Base-by-base conservation (phyloP, 164 flowering plant species). In the Umbilicus rupestris region DNA sequence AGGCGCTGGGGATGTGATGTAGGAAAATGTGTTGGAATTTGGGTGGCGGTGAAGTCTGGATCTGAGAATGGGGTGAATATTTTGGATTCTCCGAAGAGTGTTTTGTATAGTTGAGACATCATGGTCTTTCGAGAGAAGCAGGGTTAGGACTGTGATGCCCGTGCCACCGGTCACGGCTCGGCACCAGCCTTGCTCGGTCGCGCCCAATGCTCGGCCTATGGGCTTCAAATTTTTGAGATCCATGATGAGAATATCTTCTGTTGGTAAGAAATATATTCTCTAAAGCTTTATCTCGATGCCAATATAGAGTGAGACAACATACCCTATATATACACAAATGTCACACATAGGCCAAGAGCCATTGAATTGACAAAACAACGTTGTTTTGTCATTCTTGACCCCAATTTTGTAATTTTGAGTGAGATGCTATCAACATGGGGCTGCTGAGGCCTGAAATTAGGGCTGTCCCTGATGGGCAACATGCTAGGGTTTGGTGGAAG, bases 171-270 rank as follows among this genome's bases (percentile, higher is more conserved):
- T 79, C 1, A 86, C 87, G 35, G 92, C 88, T 63, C 72, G 70
- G 80, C 85, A 84, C 98, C 96, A 90, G 71, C 88, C 82, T 71
- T 62, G 68, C 80, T 90, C 98, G 64, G 90, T 86, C 74, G 81
- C 79, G 63, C 96, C 88, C 15, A 77, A 71, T 9, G 81, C 78
- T 63, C 96, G 82, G 17, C 63, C 20, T 59, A 1, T 37, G 42
- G 75, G 68, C 52, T 72, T 72, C 26, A 7, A 14, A 62, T 16
- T 33, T 50, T 50, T 22, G 57, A 28, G 35, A 55, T 55, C 33
- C 60, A 55, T 55, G 60, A 28, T 55, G 33, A 28, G 28, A 55
- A 55, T 55, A 55, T 22, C 58, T 55, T 24, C 17, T 55, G 60
- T 55, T 26, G 31, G 44, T 26, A 12, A 10, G 15, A 26, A 11